Conservation (phyloP, 2,329 filamentous ascomycete species). For the Colletotrichum brevisporum region DNA sequence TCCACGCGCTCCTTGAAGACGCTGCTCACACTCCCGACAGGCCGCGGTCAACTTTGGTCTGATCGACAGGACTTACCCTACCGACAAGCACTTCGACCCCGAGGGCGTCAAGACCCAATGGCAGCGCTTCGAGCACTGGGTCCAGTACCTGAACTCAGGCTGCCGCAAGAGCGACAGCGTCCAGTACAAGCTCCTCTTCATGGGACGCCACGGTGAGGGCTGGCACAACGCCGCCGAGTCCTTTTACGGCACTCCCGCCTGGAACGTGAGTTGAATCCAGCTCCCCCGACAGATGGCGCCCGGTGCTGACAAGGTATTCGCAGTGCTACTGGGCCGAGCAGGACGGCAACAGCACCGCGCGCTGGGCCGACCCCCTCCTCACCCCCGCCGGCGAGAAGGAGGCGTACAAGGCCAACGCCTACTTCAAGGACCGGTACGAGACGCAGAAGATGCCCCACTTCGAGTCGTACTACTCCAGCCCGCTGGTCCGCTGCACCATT, state of each 20-base stretch:
- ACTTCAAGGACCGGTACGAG: constrained; percentile 69
- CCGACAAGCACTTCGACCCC: constrained; percentile 60
- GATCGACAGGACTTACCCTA: constrained; percentile 72
- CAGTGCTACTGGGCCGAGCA: constrained; percentile 76
- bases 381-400: constrained; percentile 70
- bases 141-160: constrained; percentile 66
- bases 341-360: constrained; percentile 73
- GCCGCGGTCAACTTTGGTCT: constrained; percentile 75
- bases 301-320: constrained; percentile 41
- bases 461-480: constrained; percentile 75
- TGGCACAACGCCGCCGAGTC: constrained; percentile 74
- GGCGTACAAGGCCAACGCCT: constrained; percentile 69
- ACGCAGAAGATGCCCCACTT: constrained; percentile 71
- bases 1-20: neutral
- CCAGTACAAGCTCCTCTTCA: constrained; percentile 76
- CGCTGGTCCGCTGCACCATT: constrained; percentile 72
- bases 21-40: constrained; percentile 51
- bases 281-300: neutral
- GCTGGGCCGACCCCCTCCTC: constrained; percentile 75
- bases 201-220: constrained; percentile 80
- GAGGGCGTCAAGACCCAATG: constrained; percentile 68
- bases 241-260: constrained; percentile 77
- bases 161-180: constrained; percentile 57
- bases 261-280: constrained; percentile 67
- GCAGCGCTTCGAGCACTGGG: constrained; percentile 73